phyloP scores from a whole-genome alignment of 2,329 filamentous ascomycete genomes.

The Ceratocystis smalleyi region DNA sequence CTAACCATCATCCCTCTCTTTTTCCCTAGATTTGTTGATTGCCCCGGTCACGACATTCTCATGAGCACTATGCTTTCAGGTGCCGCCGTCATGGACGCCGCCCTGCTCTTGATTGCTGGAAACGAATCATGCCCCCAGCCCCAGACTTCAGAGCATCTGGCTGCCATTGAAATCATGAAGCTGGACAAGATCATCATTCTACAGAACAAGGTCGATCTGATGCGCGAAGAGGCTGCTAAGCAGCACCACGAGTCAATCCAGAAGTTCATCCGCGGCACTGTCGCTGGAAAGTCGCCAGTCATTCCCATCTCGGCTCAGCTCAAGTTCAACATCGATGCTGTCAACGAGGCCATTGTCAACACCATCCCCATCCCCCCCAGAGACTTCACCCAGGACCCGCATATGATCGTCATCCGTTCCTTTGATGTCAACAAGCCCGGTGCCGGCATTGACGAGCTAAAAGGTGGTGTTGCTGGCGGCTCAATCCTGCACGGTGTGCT shows the following conservation, averaged over 20 bases:
- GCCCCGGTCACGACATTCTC: conserved; percentile 99
- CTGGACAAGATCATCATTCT: conserved; percentile 98
- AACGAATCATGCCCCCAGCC: conserved; percentile 98
- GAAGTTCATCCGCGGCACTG: conserved; percentile 96
- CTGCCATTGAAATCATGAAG: conserved; percentile 99
- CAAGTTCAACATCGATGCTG: conserved; percentile 98
- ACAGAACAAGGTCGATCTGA: conserved; percentile 98
- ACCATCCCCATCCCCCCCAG: conserved; percentile 83
- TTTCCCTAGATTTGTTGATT: conserved; percentile 70
- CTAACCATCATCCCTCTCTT: conserved; percentile 19
- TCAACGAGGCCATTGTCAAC: conserved; percentile 90
- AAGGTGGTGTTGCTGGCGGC: conserved; percentile 96
- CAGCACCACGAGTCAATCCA: conserved; percentile 93
- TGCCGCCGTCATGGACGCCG: conserved; percentile 98
- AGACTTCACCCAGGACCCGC: conserved; percentile 81
- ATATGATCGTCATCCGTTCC: conserved; percentile 98
- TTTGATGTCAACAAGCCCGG: conserved; percentile 99
- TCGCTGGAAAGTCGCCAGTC: conserved; percentile 85
- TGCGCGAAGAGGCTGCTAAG: conserved; percentile 86
- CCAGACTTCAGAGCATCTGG: conserved; percentile 96
- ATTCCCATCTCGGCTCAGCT: conserved; percentile 95
- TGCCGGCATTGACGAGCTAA: conserved; percentile 94
- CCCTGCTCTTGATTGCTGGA: conserved; percentile 85
- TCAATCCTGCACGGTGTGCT: conserved; percentile 91
- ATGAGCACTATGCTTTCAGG: conserved; percentile 99